Evolutionary conservation across 805 yeast species (phyloP), one percentile per base, ranked within the genome.

Genomic region (Lachancea fermentati): DNA sequence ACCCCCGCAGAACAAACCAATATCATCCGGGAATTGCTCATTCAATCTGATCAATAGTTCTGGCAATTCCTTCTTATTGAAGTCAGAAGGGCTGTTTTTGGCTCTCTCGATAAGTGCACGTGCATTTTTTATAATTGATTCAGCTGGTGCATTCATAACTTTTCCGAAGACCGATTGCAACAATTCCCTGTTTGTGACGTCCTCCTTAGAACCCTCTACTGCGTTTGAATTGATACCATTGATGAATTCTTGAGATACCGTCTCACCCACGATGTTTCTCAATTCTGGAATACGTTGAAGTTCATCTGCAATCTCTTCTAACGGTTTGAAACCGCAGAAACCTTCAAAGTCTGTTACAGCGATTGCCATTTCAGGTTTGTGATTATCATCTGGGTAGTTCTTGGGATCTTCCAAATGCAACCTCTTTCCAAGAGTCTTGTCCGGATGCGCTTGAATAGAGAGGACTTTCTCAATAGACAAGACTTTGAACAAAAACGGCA

Each of bases 351-450:
- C 85, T 16, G 97, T 89, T 39, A 93, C 80, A 6, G 98, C 98
- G 57, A 93, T 78, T 37, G 98, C 97, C 98, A 93, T 93, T 66
- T 93, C 98, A n/a, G 98, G 98, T 71, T 93, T 93, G 68, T 93
- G 98, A 70, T 93, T 93, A 62, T 82, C 95, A 67, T 93, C 98
- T 3, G 97, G 97, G 63, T 93, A 93, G 67, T 93, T 85, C 55
- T 79, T 78, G 42, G 98, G 97, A 67, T 93, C 97, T 19, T 71
- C 66, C 13, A 74, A 73, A 57, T 84, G 95, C 54, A 93, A 72
- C 48, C 77, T 76, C 34, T 73, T 78, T 29, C 84, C 98, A 43
- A 93, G 71, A 11, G 71, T 62, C 69, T 93, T 93, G 68, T 93
- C 97, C 19, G 98, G 98, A 61, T 93, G 98, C 15, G 98, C 97